Conservation (phyloP, 257 asterid species). For the Buddleja alternifolia region DNA sequence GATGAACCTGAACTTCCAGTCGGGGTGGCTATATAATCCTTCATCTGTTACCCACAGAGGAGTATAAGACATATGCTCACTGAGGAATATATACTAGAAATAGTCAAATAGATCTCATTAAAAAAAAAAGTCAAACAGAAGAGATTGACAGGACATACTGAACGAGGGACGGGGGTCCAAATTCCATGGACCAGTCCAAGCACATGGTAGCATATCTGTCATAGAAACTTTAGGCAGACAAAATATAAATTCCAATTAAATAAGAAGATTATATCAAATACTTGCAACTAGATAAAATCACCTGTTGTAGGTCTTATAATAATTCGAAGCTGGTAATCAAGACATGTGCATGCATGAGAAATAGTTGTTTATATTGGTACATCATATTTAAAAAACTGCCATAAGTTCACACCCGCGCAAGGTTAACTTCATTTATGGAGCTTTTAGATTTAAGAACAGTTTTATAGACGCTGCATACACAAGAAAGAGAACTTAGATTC, state of each 20-base stretch:
- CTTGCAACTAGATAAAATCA: constrained; percentile 31
- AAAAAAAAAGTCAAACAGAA: not conserved
- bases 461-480: constrained; percentile 53
- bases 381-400: constrained; percentile 22
- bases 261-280: constrained; percentile 2
- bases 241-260: not conserved
- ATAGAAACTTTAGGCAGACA: constrained; percentile 30
- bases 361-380: constrained; percentile 8
- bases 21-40: constrained; percentile 95
- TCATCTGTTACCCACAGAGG: constrained; percentile 62
- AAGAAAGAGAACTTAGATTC: constrained; percentile 13
- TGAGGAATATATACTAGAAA: constrained; percentile 3
- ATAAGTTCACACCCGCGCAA: constrained; percentile 67
- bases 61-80: constrained; percentile 18
- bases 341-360: constrained; percentile 34
- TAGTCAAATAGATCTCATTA: not conserved
- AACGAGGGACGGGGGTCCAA: constrained; percentile 94
- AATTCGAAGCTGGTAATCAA: constrained; percentile 72
- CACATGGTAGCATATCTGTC: constrained; percentile 91
- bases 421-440: constrained; percentile 78
- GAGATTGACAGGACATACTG: constrained; percentile 55
- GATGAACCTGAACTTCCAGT: constrained; percentile 86
- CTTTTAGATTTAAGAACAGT: constrained; percentile 56
- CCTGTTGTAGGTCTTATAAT: constrained; percentile 92
- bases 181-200: constrained; percentile 93